Base-by-base conservation (phyloP, 345 rosid genomes). In the Turnera subulata region DNA sequence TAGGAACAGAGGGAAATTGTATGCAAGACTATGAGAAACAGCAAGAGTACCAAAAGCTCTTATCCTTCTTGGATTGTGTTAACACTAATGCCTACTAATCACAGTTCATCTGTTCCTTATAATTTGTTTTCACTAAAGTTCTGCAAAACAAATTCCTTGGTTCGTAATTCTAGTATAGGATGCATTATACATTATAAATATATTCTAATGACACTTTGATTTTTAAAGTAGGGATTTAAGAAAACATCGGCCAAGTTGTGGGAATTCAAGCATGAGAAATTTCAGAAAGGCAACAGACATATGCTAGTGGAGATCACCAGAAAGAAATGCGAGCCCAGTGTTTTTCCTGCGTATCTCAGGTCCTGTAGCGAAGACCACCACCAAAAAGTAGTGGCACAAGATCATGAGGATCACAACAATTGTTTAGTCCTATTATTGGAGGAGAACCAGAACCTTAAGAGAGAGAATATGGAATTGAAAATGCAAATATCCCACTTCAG, bases 191-290 rank as follows among this genome's bases (percentile, higher is more conserved):
- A 29, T 3, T 8, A 29, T 29, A 8, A 8, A 29, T 8, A 3
- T 29, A 8, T 29, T 29, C 35, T 29, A 29, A 29, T 8, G 5
- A 40, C 45, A 10, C 6, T 11, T 53, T 6, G 29, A 29, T 24
- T 25, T 23, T 55, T 38, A 21, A 54, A 55, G 58, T 70, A 83
- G 89, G 85, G 89, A 59, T 83, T 83, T 78, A 83, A 80, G 85
- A 83, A 83, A 67, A 76, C 74, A 46, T 67, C 85, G 1, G 57
- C 82, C 0, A 79, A 78, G 45, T 56, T 48, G 23, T 83, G 89
- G 85, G 89, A 83, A 44, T 83, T 83, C 59, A 78, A 65, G 80
- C 83, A 83, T 22, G 85, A 76, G 39, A 83, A 76, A 56, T 83
- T 83, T 43, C 62, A 14, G 46, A 83, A 51, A 46, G 89, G 89